These are phyloP conservation scores for Phellopilus nigrolimitatus DNA, from an alignment of 1,284 basidiomycete species.

Conservation along the genomic window DNA sequence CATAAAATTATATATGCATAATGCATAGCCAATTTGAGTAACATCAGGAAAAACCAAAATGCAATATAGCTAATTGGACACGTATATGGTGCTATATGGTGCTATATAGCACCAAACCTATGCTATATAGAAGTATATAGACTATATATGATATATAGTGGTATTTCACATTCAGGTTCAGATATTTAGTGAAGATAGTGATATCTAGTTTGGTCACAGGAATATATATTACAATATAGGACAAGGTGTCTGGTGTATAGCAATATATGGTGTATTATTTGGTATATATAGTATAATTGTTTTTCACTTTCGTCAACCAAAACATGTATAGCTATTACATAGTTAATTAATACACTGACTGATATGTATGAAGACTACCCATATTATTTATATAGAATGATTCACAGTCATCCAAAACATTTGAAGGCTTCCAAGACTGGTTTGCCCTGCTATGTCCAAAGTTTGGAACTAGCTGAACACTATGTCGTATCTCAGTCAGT, in stretches of 20 bases:
- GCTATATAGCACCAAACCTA: neutral
- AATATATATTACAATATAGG: neutral
- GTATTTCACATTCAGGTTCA: neutral
- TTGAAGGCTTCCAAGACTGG: neutral
- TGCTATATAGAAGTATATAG: neutral
- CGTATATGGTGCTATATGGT: neutral
- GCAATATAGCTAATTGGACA: neutral
- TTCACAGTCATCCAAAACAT: neutral
- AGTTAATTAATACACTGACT: neutral
- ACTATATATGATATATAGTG: neutral
- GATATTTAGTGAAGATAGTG: neutral
- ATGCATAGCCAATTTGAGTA: neutral
- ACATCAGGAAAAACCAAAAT: slow-evolving; percentile 1
- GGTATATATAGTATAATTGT: neutral
- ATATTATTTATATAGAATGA: neutral
- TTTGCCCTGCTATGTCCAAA: neutral
- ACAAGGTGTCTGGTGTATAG: neutral
- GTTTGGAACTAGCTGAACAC: neutral
- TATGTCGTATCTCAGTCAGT: neutral
- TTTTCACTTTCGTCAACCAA: neutral
- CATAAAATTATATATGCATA: too few relatives aligned
- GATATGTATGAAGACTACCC: slow-evolving; percentile 1
- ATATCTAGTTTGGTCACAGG: neutral
- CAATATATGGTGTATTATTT: neutral
- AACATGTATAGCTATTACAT: neutral